Evolutionary conservation across 768 basidiomycete genomes (phyloP), one percentile per base, ranked within the genome.

Genomic region (Auriscalpium orientale): DNA sequence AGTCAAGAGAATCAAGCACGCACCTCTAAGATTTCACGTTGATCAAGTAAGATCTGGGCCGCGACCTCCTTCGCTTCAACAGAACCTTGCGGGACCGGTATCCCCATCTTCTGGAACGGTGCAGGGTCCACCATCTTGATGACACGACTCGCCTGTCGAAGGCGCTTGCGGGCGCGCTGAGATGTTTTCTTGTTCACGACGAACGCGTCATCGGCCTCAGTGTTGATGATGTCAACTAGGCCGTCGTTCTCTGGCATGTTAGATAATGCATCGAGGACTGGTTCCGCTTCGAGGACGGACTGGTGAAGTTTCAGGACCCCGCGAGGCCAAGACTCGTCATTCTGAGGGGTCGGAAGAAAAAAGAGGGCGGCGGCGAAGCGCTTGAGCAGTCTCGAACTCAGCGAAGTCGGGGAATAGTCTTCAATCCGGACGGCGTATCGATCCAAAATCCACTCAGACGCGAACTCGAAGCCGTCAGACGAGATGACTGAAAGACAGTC

Each of bases 71-170:
- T 48, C 1, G 65, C 65, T 36, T 69, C 68, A 11, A 51, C 44
- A 1, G 46, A 34, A 10, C 53, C 63, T n/a, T 34, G 36, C 8
- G 77, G 75, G 4, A 68, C 54, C 7, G 49, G 54, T 1, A 57
- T 28, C 4, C 63, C 59, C 20, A 76, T 59, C 46, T 51, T 66
- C 7, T 55, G 59, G 45, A 77, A 75, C 0, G 65, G 65, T 1
- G 60, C 48, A 18, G 37, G 28, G 43, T 77, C 64, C 11, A 74
- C 45, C 8, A 56, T 22, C 34, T 47, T 58, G 18, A 18, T 10
- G 28, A n/a, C 12, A 11, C 53, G 47, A 22, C 55, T 33, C 20
- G 21, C 35, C 18, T 33, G 15, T 36, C 35, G 50, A 15, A 15
- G 6, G 50, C 15, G 20, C 50, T 51, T 51, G 21, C 35, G 20